phyloP scores from a whole-genome alignment of 2,329 filamentous ascomycete genomes.

The Shiraia bambusicola region DNA sequence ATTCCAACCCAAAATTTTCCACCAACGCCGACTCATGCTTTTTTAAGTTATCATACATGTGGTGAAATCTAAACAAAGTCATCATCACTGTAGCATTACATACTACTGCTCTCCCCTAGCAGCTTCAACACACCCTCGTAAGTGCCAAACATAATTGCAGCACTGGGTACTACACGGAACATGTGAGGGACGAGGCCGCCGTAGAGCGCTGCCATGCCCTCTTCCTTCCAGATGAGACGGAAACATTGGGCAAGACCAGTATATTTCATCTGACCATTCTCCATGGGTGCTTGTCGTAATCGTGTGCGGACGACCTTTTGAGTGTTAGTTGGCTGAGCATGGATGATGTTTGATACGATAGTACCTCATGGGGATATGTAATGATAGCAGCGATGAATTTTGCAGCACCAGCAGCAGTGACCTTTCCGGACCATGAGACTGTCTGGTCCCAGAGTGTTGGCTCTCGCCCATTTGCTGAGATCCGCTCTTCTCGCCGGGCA shows the following conservation, averaged over 20 bases:
- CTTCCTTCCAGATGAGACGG: constrained; percentile 81
- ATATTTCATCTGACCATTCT: constrained; percentile 75
- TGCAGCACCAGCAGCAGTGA: constrained; percentile 75
- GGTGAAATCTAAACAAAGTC: too few relatives aligned
- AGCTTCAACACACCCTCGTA: constrained; percentile 58
- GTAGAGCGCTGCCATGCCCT: constrained; percentile 82
- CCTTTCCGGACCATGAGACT: constrained; percentile 76
- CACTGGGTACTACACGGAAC: constrained; percentile 85
- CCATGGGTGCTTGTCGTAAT: constrained; percentile 78
- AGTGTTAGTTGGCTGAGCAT: background rate
- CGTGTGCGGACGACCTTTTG: constrained; percentile 74
- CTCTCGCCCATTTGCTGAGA: constrained; percentile 59
- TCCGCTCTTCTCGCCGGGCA: constrained; percentile 60
- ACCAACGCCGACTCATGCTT: constrained; percentile 1
- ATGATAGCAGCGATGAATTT: constrained; percentile 82
- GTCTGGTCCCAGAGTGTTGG: constrained; percentile 72
- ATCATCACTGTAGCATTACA: constrained; percentile 14
- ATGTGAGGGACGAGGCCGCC: constrained; percentile 90
- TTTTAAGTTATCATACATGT: background rate
- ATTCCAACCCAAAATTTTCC: too few relatives aligned
- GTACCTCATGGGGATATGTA: constrained; percentile 89
- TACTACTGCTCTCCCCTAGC: constrained; percentile 48
- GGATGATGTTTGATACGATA: constrained; percentile 16
- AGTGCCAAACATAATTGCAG: constrained; percentile 96
- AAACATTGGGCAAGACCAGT: constrained; percentile 88